Evolutionary conservation across 116 monocot species (phyloP).

Genomic region (Cymodocea nodosa): DNA sequence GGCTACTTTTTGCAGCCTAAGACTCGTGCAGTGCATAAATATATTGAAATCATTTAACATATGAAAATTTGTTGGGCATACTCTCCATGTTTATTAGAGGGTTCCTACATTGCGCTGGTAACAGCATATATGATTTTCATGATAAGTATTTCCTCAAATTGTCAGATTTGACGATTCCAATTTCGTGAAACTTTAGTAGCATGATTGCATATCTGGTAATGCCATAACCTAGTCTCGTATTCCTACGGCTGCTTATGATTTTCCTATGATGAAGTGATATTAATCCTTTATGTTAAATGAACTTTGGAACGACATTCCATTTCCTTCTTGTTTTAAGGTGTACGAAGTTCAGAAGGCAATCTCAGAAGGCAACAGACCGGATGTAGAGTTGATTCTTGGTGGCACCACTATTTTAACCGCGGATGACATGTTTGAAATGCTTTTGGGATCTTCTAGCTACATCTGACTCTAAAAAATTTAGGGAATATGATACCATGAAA

Average conservation of each 20-base stretch:
- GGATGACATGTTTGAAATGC: conserved; percentile 75
- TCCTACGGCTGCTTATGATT: background rate
- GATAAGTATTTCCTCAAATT: no score
- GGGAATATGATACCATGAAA: no score
- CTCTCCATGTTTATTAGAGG: no score
- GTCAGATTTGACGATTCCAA: background rate
- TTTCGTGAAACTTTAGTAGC: background rate
- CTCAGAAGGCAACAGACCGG: conserved; percentile 59
- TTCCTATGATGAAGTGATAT: background rate
- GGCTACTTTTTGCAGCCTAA: no score
- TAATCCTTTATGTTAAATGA: background rate
- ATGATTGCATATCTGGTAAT: background rate
- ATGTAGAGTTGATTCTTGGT: conserved; percentile 71
- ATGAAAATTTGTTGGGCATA: no score
- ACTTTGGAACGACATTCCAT: background rate
- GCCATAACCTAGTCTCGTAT: no score
- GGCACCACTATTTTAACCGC: conserved; percentile 83
- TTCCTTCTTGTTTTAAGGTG: conserved; percentile 23
- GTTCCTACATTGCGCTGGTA: no score
- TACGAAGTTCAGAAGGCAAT: conserved; percentile 76
- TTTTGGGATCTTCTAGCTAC: conserved; percentile 67
- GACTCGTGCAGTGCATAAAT: no score
- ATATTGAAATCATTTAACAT: no score
- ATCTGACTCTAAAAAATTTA: background rate
- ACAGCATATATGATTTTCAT: no score